Base-by-base conservation (phyloP, 116 monocot species). In the Thalassia testudinum region DNA sequence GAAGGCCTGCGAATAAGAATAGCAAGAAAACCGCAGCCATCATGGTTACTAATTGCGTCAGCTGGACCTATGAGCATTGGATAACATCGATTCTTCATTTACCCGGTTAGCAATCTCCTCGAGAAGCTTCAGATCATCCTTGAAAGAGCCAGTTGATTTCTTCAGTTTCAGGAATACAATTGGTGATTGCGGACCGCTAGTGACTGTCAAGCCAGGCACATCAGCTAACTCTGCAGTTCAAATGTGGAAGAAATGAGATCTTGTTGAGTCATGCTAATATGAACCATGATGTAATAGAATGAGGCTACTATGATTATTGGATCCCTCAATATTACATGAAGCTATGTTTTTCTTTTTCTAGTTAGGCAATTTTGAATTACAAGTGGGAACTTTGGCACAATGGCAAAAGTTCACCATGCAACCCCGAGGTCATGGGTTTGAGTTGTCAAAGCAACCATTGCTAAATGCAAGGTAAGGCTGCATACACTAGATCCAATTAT, bases 161-260 rank as follows among this genome's bases (percentile, higher is more conserved):
- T 82, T 81, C 57, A 85, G 68, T 42, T 76, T 85, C 21, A 95
- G 76, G 56, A 81, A 79, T 18, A 82, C 71, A 11, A 95, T 82
- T 25, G 88, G 95, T 21, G 95, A 88, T 30, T 67, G 59, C 28
- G 78, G 63, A 58, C 69, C 56, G 70, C 95, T 85, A 21, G 78
- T 43, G 57, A 95, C 51, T 62, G 61, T 67, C 34, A 95, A 70
- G 21, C 85, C 95, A 19, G 63, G 71, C 22, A 85, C 60, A 52
- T 74, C 72, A 28, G 74, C 71, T 8, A 95, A 58, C 26, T 72
- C 95, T 95, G 88, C 51, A 66, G 25, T 18, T 18, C 30, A 17
- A 59, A 30, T 8, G 1, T 43, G 20, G 24, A 10, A 30, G 30
- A 22, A 23, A 29, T 24, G 49, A 56, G 37, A 21, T 11, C 10